Evolutionary conservation across 225 moss, liverwort and hornwort species (phyloP), one percentile per base, ranked within the genome.

Genomic region (Pleurozium schreberi): DNA sequence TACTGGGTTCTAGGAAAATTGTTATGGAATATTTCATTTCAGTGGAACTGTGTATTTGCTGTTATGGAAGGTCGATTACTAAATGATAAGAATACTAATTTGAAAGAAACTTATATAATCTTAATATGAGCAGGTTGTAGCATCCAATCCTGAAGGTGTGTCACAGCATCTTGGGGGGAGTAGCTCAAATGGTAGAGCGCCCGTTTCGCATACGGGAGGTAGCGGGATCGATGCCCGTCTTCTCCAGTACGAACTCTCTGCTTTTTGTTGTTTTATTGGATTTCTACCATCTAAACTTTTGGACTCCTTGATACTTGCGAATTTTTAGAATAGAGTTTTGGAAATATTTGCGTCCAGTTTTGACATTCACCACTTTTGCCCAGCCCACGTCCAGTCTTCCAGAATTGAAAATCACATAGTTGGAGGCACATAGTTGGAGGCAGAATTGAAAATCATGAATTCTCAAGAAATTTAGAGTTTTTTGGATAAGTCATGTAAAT

Each of bases 181-280:
- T 90, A 92, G 92, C 88, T 92, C 92, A 91, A 87, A 89, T 91
- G 91, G 87, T 90, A 92, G 91, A 90, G 91, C 89, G 87, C 89
- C 75, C 75, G 88, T 74, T 88, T 88, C 88, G 88, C 88, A 83
- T 88, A 73, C 82, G 88, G 74, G 88, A 83, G 82, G 88, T 88
- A 88, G 83, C 63, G 88, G 88, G 88, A 83, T 88, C 83, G 83
- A 88, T 88, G 87, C 87, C 91, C 89, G 74, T 91, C 91, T 89
- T 85, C 91, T 84, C 84, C 84, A 84, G 55, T 84, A 57, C 55
- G 83, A 83, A 36, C 16, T 4, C 36, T 36, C 60, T 19, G 2
- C 0, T 28, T 59, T 40, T n/a, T 2, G 42, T 18, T n/a, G 0
- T 42, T 80, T 40, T 59, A 19, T 6, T 11, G 18, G 18, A 40